Conservation (phyloP, 495 filamentous ascomycete genomes). For the Xylaria intraflava region DNA sequence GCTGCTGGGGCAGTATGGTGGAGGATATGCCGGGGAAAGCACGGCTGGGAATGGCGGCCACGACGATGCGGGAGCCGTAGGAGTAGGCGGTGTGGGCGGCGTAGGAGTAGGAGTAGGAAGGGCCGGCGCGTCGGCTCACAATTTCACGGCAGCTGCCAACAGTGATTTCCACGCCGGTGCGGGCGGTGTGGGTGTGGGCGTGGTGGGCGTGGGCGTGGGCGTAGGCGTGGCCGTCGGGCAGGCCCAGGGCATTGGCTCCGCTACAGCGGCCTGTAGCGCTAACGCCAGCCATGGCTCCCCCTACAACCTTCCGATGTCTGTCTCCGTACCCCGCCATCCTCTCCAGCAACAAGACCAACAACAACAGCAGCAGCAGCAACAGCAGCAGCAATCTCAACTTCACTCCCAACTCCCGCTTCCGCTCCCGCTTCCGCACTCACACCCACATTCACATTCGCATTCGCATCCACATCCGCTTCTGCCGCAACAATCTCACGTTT, state of each 20-base stretch:
- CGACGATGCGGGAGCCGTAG: conserved; percentile 6
- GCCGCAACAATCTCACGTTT: conserved; percentile 5
- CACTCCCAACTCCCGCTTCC: conserved; percentile 12
- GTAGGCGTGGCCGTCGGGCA: conserved; percentile 38
- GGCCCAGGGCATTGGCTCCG: conserved; percentile 2
- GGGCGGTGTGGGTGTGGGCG: conserved; percentile 50
- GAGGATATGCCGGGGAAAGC: conserved; percentile 18
- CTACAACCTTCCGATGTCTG: conserved; percentile 25
- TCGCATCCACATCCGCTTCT: conserved; percentile 1
- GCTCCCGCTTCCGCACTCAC: not conserved
- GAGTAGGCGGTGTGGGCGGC: not conserved
- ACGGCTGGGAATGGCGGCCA: not conserved
- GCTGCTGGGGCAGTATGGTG: conserved; percentile 30
- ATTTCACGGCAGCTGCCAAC: conserved; percentile 14
- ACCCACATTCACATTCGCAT: no score
- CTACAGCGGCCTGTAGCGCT: conserved; percentile 34
- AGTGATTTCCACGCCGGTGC: conserved; percentile 31
- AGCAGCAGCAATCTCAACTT: conserved; percentile 14
- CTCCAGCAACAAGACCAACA: conserved; percentile 26
- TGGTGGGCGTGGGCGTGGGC: conserved; percentile 49
- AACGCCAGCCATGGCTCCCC: conserved; percentile 23
- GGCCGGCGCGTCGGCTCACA: conserved; percentile 17
- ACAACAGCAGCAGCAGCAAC: conserved; percentile 15
- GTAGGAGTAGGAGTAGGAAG: conserved; percentile 10
- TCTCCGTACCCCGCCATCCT: conserved; percentile 17